Base-by-base conservation (phyloP, 768 basidiomycete species). In the Lactifluus rugatus region DNA sequence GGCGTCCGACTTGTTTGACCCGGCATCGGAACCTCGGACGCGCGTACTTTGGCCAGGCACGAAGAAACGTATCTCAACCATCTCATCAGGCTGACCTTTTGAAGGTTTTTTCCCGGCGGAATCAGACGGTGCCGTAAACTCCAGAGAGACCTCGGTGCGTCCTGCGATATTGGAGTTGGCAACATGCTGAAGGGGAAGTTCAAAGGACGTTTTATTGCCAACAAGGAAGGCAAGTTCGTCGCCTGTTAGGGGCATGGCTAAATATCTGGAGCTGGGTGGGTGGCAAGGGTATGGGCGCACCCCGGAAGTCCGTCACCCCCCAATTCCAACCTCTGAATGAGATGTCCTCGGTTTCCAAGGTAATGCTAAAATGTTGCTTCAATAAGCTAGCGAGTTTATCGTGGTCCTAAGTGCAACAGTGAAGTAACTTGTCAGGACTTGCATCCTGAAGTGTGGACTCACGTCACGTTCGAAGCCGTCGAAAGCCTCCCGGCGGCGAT, bases 301-400 rank as follows among this genome's bases (percentile, higher is more conserved):
- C 91, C 79, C 91, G 88, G 62, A 98, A 90, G 67, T 95, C 92
- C 2, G 91, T 89, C 31, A 86, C 81, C 5, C 96, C 96, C 96
- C 96, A 98, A 70, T 99, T 98, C 93, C 93, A 98, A 0, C 96
- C 96, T 69, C 90, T 93, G 69, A 94, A 82, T 13, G 89, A 85
- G 17, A 84, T 78, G 63, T 99, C 96, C 70, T 84, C 85, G 5
- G 79, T 80, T 69, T 98, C 96, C 23, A 98, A 75, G 3, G 87
- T 82, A 57, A 95, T 75, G 44, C 79, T 81, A 73, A 93, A 98
- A 71, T 93, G 83, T 61, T 88, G 89, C 72, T 95, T 94, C 63
- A 96, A 72, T 44, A 94, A 69, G 51, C 78, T 74, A 4, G 84
- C 75, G n/a, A 98, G 68, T 62, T 85, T 87, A 58, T 98, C 96